These are phyloP conservation scores for Fusarium avenaceum DNA, from an alignment of 2,329 filamentous ascomycete genomes.

Conservation along the genomic window DNA sequence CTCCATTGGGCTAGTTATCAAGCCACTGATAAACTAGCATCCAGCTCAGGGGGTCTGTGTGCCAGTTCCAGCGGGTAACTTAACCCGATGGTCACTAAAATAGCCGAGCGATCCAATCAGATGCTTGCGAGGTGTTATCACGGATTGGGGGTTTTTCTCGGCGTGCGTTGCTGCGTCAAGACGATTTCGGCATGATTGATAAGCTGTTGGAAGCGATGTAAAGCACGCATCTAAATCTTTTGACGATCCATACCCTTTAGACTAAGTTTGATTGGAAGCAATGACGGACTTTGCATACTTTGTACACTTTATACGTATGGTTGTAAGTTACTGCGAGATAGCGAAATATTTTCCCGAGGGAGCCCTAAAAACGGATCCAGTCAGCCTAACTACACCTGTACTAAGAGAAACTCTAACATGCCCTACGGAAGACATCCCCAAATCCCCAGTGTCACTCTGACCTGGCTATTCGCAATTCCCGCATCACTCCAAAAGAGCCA, in stretches of 20 bases:
- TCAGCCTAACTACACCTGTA: neutral
- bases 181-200: neutral
- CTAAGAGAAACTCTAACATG: conserved; percentile 5
- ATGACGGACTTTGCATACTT: too few species aligned
- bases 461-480: neutral
- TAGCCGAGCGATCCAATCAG: conserved; percentile 41
- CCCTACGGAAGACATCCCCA: neutral
- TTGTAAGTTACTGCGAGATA: neutral
- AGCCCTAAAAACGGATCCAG: neutral
- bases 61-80: neutral
- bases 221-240: neutral
- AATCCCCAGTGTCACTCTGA: neutral
- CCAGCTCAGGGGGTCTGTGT: conserved; percentile 10
- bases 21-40: neutral
- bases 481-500: neutral
- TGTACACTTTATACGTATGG: too few species aligned
- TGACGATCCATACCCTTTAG: too few species aligned
- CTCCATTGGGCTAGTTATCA: neutral
- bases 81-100: neutral
- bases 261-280: too few species aligned
- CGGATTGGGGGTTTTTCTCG: neutral
- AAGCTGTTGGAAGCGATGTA: neutral
- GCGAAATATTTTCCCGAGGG: neutral
- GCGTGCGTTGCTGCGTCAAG: neutral
- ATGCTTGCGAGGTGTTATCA: neutral